These are phyloP conservation scores for Rhizopogon vinicolor DNA, from an alignment of 768 basidiomycete genomes.

Conservation along the genomic window DNA sequence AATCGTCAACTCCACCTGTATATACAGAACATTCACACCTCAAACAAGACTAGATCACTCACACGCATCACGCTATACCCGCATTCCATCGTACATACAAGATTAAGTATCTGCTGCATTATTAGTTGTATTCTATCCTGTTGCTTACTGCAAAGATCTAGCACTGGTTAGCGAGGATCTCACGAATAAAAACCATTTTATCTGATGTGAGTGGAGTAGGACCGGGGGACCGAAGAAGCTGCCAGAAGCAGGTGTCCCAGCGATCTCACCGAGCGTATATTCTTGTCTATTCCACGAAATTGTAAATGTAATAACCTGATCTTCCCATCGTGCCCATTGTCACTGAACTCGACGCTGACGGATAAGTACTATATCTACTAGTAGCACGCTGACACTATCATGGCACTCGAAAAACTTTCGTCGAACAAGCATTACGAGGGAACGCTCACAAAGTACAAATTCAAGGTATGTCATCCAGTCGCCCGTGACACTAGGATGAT, in stretches of 20 bases:
- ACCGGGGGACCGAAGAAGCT: not conserved
- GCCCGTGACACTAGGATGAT: not conserved
- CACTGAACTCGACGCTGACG: slow-evolving; percentile 9
- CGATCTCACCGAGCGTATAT: not conserved
- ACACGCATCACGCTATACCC: not conserved
- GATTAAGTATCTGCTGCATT: not conserved
- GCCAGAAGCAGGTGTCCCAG: not conserved
- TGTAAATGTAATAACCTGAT: not conserved
- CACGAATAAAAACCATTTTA: not conserved
- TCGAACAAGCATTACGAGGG: slow-evolving; percentile 81
- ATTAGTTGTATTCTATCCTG: not conserved
- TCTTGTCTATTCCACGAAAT: not conserved
- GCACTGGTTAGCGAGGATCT: not conserved
- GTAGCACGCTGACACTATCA: not conserved
- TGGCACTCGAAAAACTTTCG: slow-evolving; percentile 61
- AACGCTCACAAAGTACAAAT: slow-evolving; percentile 80
- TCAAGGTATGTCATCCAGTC: slow-evolving; percentile 48
- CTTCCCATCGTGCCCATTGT: not conserved
- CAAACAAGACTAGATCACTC: not conserved
- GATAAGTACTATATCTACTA: slow-evolving; percentile 10
- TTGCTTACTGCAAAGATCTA: not conserved
- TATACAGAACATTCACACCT: not conserved
- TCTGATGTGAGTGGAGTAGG: not conserved
- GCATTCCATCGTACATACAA: not conserved
- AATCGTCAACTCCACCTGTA: not conserved